Evolutionary conservation across 2,329 filamentous ascomycete species (phyloP).

Genomic region (Diaporthe amygdali): DNA sequence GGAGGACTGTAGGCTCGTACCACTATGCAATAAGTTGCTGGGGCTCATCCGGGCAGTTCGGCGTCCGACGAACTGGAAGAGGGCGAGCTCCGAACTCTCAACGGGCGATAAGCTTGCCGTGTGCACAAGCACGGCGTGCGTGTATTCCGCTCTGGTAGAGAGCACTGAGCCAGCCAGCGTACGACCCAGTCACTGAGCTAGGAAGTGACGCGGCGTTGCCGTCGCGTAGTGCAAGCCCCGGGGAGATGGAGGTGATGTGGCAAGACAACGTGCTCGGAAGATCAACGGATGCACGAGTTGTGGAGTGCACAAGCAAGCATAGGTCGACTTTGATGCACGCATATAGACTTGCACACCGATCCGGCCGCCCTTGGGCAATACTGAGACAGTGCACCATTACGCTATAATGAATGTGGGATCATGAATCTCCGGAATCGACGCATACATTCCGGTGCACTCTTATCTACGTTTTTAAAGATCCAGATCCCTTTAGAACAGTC

Average conservation of each 20-base stretch:
- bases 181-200: not conserved
- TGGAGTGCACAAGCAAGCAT: not conserved
- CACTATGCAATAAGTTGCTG: not conserved
- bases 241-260: not conserved
- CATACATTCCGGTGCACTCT: not conserved
- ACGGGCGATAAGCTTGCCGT: not conserved
- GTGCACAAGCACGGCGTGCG: not conserved
- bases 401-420: conserved; percentile 4
- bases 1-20: not conserved
- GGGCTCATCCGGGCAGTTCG: not conserved
- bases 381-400: conserved; percentile 3
- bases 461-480: not conserved
- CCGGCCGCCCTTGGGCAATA: not conserved
- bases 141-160: not conserved
- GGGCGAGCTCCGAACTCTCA: not conserved
- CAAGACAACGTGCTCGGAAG: not conserved
- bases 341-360: not conserved
- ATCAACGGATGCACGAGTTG: not conserved
- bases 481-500: not conserved
- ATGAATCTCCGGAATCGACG: not conserved
- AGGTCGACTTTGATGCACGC: conserved; percentile 6
- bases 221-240: not conserved
- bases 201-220: not conserved
- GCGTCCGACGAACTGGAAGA: not conserved
- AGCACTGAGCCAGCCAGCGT: not conserved